Conservation (phyloP, 768 basidiomycete species). For the Mycena venus region DNA sequence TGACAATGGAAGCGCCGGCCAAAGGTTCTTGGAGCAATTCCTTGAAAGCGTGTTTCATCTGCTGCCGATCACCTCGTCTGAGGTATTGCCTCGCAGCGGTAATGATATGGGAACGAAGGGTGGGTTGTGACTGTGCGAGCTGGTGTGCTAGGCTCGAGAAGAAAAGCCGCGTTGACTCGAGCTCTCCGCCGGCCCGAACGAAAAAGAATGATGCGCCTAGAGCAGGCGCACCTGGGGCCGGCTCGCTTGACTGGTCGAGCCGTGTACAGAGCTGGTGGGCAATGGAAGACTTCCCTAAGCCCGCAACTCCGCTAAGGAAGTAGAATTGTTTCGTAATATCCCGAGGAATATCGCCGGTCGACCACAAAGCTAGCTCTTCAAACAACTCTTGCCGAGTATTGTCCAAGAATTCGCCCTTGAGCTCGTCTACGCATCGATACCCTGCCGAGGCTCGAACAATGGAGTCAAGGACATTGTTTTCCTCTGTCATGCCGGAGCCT, state of each 20-base stretch:
- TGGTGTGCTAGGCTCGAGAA: constrained; percentile 9
- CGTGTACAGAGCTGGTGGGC: constrained; percentile 4
- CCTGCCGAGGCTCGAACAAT: neutral
- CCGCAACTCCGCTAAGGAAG: constrained; percentile 13
- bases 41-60: constrained; percentile 7
- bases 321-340: neutral
- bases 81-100: neutral
- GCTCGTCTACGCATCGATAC: constrained; percentile 9
- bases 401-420: neutral
- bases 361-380: neutral
- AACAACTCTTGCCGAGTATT: neutral
- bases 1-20: neutral
- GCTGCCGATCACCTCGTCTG: neutral
- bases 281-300: constrained; percentile 12
- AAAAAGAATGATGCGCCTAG: constrained; percentile 12
- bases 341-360: neutral
- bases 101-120: neutral
- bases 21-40: neutral
- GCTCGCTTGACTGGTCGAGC: neutral
- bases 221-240: too few species aligned
- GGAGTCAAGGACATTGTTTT: neutral
- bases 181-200: neutral
- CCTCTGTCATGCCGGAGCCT: neutral
- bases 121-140: neutral
- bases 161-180: neutral